Evolutionary conservation across 371 early-diverging fungal genomes (phyloP).

Genomic region (Lichtheimia ramosa): DNA sequence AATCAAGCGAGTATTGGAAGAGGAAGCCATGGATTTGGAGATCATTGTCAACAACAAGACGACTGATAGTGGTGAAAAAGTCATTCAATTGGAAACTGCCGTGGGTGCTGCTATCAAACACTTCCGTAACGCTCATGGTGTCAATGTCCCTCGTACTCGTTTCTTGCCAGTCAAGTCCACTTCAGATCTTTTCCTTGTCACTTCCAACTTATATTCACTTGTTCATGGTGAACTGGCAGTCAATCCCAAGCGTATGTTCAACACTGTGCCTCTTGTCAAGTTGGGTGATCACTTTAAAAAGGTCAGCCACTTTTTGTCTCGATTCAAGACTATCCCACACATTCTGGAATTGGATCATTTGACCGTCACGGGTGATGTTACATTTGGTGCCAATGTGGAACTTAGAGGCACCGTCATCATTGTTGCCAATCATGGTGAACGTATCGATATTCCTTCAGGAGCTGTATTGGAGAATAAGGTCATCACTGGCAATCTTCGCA

Average conservation of each 20-base stretch:
- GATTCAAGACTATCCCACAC: conserved; percentile 94
- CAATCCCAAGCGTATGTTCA: conserved; percentile 92
- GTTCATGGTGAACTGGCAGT: conserved; percentile 91
- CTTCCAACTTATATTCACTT: conserved; percentile 93
- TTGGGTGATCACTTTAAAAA: conserved; percentile 99
- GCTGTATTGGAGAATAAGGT: conserved; percentile 98
- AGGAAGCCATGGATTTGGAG: conserved; percentile 87
- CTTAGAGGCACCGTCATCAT: conserved; percentile 99
- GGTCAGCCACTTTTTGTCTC: conserved; percentile 68
- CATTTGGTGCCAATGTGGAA: conserved; percentile 93
- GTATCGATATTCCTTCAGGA: conserved; percentile 98
- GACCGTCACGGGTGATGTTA: conserved; percentile 98
- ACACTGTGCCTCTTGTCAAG: conserved; percentile 94
- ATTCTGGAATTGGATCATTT: conserved; percentile 98
- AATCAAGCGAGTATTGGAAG: conserved; percentile 91
- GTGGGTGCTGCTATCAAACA: conserved; percentile 99
- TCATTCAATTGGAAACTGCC: conserved; percentile 99
- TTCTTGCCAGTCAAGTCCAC: conserved; percentile 99
- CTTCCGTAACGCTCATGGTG: conserved; percentile 95
- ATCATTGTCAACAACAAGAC: conserved; percentile 98
- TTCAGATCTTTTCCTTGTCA: conserved; percentile 97
- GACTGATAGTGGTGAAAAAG: conserved; percentile 85
- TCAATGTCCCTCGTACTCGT: conserved; percentile 97
- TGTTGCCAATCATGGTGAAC: conserved; percentile 94
- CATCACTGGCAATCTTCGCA: conserved; percentile 95